Base-by-base conservation (phyloP, 2,329 filamentous ascomycete species). In the Colletotrichum neosansevieriae region DNA sequence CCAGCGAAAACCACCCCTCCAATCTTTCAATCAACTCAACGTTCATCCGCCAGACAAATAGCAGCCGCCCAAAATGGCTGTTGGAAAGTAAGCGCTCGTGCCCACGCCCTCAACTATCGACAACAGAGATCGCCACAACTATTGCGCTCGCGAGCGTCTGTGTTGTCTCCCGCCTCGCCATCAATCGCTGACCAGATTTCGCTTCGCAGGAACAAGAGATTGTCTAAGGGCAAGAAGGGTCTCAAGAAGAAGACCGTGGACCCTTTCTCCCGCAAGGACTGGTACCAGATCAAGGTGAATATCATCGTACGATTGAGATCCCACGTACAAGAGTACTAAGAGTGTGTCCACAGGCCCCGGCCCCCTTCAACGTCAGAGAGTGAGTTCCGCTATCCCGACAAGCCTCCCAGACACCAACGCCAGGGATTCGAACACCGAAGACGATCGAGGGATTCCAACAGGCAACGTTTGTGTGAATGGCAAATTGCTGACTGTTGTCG, bases 181-280 rank as follows among this genome's bases (percentile, higher is more conserved):
- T 51, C 50, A 45, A 34, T 53, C 19, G 63, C 74, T 75, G 63
- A 75, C 76, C 44, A 71, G 63, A 73, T 51, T 73, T 70, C 62
- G 63, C 64, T 54, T 65, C 36, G 44, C 77, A 94, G 92, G 93
- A 99, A 99, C 92, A 99, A 99, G 94, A 94, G 96, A 90, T 91
- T 99, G 88, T 98, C 96, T 76, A 99, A 99, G 91, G 96, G 96
- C 88, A 99, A 98, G 94, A 99, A 99, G 91, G 95, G 96, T 85
- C 89, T 98, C 83, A 98, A 98, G 94, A 98, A 99, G 95, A 95
- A 95, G 88, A 95, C 94, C 80, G 87, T 92, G 78, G 96, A 99
- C 85, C 95, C 96, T 80, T 98, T 98, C 89, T 90, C 94, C 80
- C 93, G 95, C 83, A 99, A 99, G 90, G 96, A 98, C 84, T 98